Conservation (phyloP, 208 protist genomes). For the Blechomonas ayalai region DNA sequence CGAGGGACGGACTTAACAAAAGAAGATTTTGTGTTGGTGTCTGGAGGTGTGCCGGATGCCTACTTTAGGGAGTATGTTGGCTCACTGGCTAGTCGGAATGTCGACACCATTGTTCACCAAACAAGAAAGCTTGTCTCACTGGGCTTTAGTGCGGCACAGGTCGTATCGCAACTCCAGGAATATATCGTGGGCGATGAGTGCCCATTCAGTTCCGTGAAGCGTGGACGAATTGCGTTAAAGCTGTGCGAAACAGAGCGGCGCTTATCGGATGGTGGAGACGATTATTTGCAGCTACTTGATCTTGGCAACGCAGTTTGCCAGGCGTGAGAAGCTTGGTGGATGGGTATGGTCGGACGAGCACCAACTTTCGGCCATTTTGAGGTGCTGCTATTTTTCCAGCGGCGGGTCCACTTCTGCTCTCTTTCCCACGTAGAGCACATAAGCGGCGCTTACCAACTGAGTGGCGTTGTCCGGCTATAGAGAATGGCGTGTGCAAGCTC, state of each 20-base stretch:
- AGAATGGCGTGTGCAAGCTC: too few relatives aligned
- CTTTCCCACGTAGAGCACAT: too few relatives aligned
- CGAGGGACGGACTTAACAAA: constrained; percentile 57
- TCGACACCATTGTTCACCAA: constrained; percentile 44
- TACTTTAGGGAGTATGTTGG: constrained; percentile 43
- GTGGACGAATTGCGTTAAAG: constrained; percentile 53
- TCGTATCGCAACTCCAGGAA: constrained; percentile 71
- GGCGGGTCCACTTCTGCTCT: too few relatives aligned
- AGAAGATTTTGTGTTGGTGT: constrained; percentile 82
- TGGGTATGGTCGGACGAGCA: too few relatives aligned
- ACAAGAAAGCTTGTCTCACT: constrained; percentile 51
- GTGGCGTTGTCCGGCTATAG: too few relatives aligned
- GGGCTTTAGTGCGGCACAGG: constrained; percentile 67
- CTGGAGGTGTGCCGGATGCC: constrained; percentile 71
- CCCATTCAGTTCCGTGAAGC: constrained; percentile 51
- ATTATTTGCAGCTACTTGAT: constrained; percentile 84
- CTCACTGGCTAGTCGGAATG: constrained; percentile 40
- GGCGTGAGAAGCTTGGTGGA: too few relatives aligned
- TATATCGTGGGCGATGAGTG: constrained; percentile 53
- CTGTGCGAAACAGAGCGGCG: constrained; percentile 75
- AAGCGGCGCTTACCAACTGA: too few relatives aligned
- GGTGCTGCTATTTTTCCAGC: too few relatives aligned
- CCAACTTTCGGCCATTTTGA: too few relatives aligned
- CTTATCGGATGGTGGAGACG: constrained; percentile 71
- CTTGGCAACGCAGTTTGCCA: constrained; percentile 34